Conservation (phyloP, 805 yeast genomes). For the Lachancea cidri region DNA sequence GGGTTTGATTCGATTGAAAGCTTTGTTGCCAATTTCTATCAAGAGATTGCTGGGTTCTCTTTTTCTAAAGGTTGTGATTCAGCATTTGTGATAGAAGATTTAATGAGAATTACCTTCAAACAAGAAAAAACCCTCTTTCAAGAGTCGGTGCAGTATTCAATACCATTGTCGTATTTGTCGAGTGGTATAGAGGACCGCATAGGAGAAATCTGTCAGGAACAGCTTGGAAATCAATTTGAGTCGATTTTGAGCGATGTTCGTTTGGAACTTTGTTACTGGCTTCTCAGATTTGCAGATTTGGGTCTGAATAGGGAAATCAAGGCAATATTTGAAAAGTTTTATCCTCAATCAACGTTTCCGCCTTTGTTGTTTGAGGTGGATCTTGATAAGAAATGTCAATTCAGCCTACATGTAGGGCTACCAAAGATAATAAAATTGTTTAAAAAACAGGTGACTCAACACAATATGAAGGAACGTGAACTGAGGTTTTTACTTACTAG, state of each 20-base stretch:
- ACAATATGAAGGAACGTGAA: conserved; percentile 6
- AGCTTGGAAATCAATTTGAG: conserved; percentile 11
- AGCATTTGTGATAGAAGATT: conserved; percentile 9
- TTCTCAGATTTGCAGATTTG: conserved; percentile 8
- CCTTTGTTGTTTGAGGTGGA: background rate
- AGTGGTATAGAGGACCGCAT: conserved; percentile 12
- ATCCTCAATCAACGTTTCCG: conserved; percentile 1
- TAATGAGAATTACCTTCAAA: conserved; percentile 6
- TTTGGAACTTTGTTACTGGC: conserved; percentile 7
- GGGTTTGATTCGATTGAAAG: conserved; percentile 14
- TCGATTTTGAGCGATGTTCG: background rate
- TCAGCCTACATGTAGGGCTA: conserved; percentile 14
- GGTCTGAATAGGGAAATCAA: background rate
- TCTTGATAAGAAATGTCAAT: background rate
- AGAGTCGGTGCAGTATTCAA: conserved; percentile 12
- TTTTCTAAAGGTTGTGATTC: conserved; percentile 15
- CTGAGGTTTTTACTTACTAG: conserved; percentile 15
- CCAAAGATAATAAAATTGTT: conserved; percentile 10
- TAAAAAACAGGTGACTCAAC: conserved; percentile 1
- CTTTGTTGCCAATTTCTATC: conserved; percentile 13
- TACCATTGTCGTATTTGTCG: conserved; percentile 17
- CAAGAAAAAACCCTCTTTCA: conserved; percentile 12
- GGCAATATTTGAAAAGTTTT: background rate
- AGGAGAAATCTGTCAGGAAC: conserved; percentile 7
- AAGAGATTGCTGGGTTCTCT: conserved; percentile 19